These are phyloP conservation scores for Chara braunii DNA, from an alignment of 139 green algal species.

Conservation along the genomic window DNA sequence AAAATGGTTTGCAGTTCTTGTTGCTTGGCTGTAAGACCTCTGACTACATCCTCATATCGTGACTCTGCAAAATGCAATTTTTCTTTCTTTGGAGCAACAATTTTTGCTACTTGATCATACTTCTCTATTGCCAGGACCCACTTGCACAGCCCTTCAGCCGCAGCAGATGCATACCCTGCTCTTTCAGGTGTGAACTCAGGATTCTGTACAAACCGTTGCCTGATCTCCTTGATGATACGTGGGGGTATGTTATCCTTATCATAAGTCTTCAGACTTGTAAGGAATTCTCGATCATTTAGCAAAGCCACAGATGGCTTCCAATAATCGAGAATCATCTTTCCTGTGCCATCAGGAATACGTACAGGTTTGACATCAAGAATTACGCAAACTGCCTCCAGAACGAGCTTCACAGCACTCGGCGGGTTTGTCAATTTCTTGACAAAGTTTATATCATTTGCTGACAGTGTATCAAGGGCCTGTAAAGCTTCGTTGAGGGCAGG, in stretches of 20 bases:
- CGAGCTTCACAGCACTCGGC: constrained; percentile 43
- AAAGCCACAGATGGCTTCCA: constrained; percentile 34
- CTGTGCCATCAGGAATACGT: constrained; percentile 3
- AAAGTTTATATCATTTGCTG: constrained; percentile 57
- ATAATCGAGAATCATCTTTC: constrained; percentile 40
- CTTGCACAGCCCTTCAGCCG: constrained; percentile 43
- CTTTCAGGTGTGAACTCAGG: constrained; percentile 42
- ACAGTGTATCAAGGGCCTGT: constrained; percentile 63
- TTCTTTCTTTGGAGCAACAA: constrained; percentile 44
- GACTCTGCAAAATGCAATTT: constrained; percentile 35
- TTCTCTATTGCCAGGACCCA: constrained; percentile 43
- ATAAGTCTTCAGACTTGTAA: constrained; percentile 38
- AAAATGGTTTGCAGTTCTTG: constrained; percentile 36
- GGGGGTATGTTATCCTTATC: constrained; percentile 46
- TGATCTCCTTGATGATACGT: constrained; percentile 40
- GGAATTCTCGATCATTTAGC: constrained; percentile 30
- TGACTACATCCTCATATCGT: constrained; percentile 40
- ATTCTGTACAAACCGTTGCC: constrained; percentile 33
- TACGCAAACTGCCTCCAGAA: constrained; percentile 49
- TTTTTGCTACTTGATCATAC: constrained; percentile 45
- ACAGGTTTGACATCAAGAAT: constrained; percentile 38
- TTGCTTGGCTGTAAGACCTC: constrained; percentile 41
- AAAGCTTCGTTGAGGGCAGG: constrained; percentile 44
- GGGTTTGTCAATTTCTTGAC: constrained; percentile 55
- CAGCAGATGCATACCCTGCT: constrained; percentile 31